Evolutionary conservation across 108 stramenopile species (phyloP).

Genomic region (Ochromonas danica): DNA sequence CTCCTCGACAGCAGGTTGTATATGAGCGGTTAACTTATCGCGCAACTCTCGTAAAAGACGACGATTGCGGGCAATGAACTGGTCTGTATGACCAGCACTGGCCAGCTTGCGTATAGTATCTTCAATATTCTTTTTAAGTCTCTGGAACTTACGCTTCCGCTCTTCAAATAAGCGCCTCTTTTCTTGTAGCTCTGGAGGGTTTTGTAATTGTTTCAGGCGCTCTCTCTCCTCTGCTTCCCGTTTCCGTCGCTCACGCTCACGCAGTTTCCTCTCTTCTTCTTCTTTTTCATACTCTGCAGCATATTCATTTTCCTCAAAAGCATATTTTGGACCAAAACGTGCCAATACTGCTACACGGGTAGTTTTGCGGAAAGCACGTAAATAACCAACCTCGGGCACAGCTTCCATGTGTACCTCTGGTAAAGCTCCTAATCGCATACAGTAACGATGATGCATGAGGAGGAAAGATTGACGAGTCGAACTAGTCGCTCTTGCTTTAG

Average conservation of each 20-base stretch:
- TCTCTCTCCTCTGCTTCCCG: not conserved
- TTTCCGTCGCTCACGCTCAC: not conserved
- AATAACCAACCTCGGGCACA: slow-evolving; percentile 5
- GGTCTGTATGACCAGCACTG: not conserved
- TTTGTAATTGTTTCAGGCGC: not conserved
- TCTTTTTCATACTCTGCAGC: slow-evolving; percentile 4
- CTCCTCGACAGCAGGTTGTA: not conserved
- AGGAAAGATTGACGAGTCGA: slow-evolving; percentile 6
- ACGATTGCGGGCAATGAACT: not conserved
- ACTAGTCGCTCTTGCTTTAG: too few species aligned
- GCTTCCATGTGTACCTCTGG: not conserved
- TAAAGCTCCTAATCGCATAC: not conserved
- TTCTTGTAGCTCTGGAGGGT: not conserved
- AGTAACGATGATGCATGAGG: slow-evolving; percentile 25
- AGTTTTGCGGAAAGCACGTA: slow-evolving; percentile 3
- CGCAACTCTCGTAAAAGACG: not conserved
- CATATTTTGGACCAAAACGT: not conserved
- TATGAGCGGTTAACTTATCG: not conserved
- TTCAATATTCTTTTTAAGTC: not conserved
- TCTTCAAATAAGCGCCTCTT: not conserved
- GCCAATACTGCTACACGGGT: not conserved
- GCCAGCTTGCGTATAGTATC: not conserved
- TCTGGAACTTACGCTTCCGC: not conserved
- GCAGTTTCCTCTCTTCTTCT: not conserved
- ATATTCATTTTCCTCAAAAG: not conserved